phyloP scores from a whole-genome alignment of 2,329 filamentous ascomycete genomes.

The Teratosphaeria gauchensis region DNA sequence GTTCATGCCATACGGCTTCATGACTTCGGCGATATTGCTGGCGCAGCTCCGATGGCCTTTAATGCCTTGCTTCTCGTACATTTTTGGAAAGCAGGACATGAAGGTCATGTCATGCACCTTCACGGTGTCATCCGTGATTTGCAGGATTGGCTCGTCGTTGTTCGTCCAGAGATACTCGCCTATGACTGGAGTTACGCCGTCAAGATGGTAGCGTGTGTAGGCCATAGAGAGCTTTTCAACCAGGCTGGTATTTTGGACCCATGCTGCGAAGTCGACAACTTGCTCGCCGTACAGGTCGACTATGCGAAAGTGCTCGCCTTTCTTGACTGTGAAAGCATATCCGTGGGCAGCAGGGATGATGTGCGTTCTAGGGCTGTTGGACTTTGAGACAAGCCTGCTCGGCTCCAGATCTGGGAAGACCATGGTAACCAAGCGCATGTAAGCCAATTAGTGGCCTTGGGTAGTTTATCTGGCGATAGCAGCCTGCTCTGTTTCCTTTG shows the following conservation, averaged over 20 bases:
- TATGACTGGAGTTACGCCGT: constrained; percentile 26
- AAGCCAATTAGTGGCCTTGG: no score
- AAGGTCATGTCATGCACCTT: constrained; percentile 33
- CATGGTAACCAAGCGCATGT: constrained; percentile 2
- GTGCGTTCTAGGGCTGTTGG: constrained; percentile 10
- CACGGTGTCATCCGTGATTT: constrained; percentile 29
- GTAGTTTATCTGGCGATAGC: no score
- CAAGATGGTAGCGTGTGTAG: constrained; percentile 30
- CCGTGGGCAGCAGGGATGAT: constrained; percentile 22
- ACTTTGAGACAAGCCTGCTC: neutral
- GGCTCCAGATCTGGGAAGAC: constrained; percentile 1
- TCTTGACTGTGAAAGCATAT: constrained; percentile 27
- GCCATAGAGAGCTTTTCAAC: constrained; percentile 30
- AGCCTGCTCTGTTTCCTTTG: no score
- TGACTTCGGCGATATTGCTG: constrained; percentile 30
- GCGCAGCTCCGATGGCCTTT: constrained; percentile 29
- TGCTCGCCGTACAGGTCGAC: constrained; percentile 32
- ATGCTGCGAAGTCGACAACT: constrained; percentile 33
- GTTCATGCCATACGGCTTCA: constrained; percentile 27
- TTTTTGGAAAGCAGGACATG: constrained; percentile 32
- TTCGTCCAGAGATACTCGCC: constrained; percentile 31
- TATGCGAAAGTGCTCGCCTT: constrained; percentile 28
- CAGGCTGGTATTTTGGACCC: constrained; percentile 21
- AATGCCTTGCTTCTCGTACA: constrained; percentile 26
- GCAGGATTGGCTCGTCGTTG: constrained; percentile 27